Evolutionary conservation across 768 basidiomycete genomes (phyloP).

Genomic region (Rhizopogon vulgaris): DNA sequence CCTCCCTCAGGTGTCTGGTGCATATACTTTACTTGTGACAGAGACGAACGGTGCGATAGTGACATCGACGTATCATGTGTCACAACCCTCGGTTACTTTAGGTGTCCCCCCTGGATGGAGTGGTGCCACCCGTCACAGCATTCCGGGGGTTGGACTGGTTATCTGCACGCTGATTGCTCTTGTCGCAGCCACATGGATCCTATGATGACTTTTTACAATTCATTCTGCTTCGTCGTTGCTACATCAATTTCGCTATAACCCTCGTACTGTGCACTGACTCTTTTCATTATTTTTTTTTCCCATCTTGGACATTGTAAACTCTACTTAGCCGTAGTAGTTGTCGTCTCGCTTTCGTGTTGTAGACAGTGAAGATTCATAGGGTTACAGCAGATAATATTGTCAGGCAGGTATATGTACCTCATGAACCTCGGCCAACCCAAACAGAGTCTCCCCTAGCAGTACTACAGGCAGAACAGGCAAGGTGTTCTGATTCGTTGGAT

Average conservation of each 20-base stretch:
- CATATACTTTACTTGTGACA: slow-evolving; percentile 54
- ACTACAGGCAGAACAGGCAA: slow-evolving; percentile 58
- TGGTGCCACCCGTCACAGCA: slow-evolving; percentile 7
- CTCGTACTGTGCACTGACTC: not conserved
- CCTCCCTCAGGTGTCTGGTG: slow-evolving; percentile 49
- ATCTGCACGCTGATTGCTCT: slow-evolving; percentile 8
- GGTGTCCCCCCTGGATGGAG: slow-evolving; percentile 63
- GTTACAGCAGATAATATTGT: not conserved
- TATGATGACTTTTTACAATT: slow-evolving; percentile 7
- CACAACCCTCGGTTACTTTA: slow-evolving; percentile 43
- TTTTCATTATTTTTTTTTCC: not conserved
- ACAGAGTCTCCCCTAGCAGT: slow-evolving; percentile 41
- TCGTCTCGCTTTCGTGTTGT: not conserved
- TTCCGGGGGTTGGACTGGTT: slow-evolving; percentile 8
- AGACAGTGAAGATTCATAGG: not conserved
- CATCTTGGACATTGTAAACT: not conserved
- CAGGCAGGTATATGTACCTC: not conserved
- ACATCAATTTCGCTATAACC: not conserved
- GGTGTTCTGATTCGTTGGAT: slow-evolving; percentile 43
- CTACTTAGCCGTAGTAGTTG: not conserved
- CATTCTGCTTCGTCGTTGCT: not conserved
- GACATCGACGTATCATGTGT: slow-evolving; percentile 48
- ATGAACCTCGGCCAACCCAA: slow-evolving; percentile 8
- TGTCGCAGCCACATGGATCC: slow-evolving; percentile 10
- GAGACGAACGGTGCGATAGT: slow-evolving; percentile 44